A percentile compares a stretch with the other conserved stretches of the same genome.
These are phyloP conservation scores for Encephalitozoon romaleae DNA, from an alignment of 371 early-diverging fungal genomes.

Conservation along the genomic window DNA sequence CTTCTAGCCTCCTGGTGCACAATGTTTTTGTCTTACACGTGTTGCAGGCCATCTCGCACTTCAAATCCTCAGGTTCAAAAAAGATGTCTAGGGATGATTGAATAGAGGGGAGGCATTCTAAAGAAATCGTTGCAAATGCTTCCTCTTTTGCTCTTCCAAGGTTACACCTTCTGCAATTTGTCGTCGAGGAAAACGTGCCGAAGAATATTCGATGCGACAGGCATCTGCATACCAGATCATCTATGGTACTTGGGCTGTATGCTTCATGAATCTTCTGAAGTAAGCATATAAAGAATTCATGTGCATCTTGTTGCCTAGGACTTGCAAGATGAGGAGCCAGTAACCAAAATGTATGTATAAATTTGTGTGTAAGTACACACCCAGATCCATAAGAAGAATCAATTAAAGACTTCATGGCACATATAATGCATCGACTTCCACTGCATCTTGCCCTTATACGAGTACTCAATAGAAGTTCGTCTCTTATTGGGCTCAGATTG, in stretches of 20 bases:
- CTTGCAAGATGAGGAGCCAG: neutral
- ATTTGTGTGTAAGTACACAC: neutral
- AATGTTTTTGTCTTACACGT: neutral
- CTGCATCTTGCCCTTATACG: neutral
- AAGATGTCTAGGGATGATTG: neutral
- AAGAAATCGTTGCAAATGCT: neutral
- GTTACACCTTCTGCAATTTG: slow-evolving; percentile 3
- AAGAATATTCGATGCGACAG: neutral
- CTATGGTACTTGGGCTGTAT: neutral
- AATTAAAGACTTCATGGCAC: neutral
- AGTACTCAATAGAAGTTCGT: neutral
- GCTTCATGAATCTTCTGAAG: neutral
- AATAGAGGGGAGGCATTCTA: neutral
- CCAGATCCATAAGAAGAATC: neutral
- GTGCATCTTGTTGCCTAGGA: neutral
- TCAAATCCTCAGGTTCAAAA: neutral
- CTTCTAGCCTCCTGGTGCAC: slow-evolving; percentile 14
- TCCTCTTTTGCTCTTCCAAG: neutral
- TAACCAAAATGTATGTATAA: neutral
- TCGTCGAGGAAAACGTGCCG: neutral
- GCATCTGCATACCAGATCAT: neutral
- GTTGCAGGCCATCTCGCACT: neutral
- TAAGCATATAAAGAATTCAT: neutral
- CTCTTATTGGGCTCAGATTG: slow-evolving; percentile 4
- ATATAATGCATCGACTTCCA: neutral